Base-by-base conservation (phyloP, 148 eudicot genomes). In the Chenopodium formosanum region DNA sequence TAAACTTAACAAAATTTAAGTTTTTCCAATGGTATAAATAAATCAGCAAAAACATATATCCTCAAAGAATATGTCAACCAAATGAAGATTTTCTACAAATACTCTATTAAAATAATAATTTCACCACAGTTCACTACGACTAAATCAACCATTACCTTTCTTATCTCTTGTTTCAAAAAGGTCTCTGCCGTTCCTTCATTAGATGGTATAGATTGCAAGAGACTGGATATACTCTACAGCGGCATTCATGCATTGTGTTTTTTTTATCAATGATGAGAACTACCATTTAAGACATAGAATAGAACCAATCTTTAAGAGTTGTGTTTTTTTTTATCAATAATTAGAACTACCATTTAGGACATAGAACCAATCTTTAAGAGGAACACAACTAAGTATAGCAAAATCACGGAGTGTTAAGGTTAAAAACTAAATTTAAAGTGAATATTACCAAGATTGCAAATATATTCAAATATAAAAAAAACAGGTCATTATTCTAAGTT, bases 391-490 rank as follows among this genome's bases (percentile, higher is more conserved):
- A 20, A 11, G 2, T n/a, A 53, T 17, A 23, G 64, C n/a, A 7
- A 58, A 46, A 17, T 77, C 46, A 46, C 27, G 63, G 29, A 40
- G 31, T 62, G 22, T 53, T 47, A 70, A 25, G 6, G 68, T 25
- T 64, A 12, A 19, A 58, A 73, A 74, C 46, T 58, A 58, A 7
- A 44, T 19, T 2, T 29, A 32, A 47, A 69, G 9, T 31, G 32
- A 31, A 31, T 31, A 31, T 62, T 13, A 37, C 37, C 37, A 71
- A 52, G 25, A 77, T 17, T 29, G 13, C n/a, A 62, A 47, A 95
- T 95, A 87, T 93, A 89, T 84, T 95, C 98, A 86, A 95, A 93
- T 72, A 95, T 90, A 88, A 95, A 95, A 34, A 1, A 85, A 92
- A 93, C 78, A 95, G 81, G 81, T 93, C 96, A 63, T 93, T 87